phyloP scores from a whole-genome alignment of 495 filamentous ascomycete species.

The Stereocaulon alpinum region DNA sequence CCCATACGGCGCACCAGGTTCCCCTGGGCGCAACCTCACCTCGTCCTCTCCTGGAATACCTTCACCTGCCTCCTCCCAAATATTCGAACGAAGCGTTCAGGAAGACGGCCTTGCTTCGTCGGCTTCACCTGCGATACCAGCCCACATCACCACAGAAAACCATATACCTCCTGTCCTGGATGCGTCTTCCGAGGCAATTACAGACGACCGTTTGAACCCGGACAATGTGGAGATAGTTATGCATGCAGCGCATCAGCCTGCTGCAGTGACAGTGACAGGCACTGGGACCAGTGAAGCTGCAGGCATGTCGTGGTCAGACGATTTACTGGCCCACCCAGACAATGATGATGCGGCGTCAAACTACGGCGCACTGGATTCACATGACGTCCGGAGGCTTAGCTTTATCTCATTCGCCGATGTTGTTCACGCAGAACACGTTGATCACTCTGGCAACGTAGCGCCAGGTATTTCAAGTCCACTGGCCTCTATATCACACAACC shows the following conservation, averaged over 20 bases:
- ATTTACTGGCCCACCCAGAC: constrained; percentile 42
- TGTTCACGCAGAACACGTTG: constrained; percentile 76
- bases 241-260: constrained; percentile 70
- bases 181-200: constrained; percentile 81
- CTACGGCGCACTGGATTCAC: constrained; percentile 60
- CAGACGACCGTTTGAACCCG: constrained; percentile 61
- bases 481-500: constrained; percentile 43
- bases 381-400: constrained; percentile 70
- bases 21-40: constrained; percentile 40
- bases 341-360: constrained; percentile 50
- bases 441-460: constrained; percentile 35
- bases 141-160: constrained; percentile 84
- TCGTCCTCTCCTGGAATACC: constrained; percentile 49
- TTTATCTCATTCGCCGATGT: constrained; percentile 95
- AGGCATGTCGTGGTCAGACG: constrained; percentile 43
- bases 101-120: constrained; percentile 56
- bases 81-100: constrained; percentile 90
- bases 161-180: constrained; percentile 85
- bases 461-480: constrained; percentile 37
- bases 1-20: constrained; percentile 33
- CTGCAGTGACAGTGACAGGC: constrained; percentile 50
- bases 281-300: constrained; percentile 29
- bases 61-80: constrained; percentile 66
- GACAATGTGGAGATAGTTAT: constrained; percentile 85
- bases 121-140: constrained; percentile 65